A percentile compares a stretch with the other conserved stretches of the same genome.
These are phyloP conservation scores for Naganishia sp. DNA, from an alignment of 1,284 basidiomycete genomes.

Conservation along the genomic window DNA sequence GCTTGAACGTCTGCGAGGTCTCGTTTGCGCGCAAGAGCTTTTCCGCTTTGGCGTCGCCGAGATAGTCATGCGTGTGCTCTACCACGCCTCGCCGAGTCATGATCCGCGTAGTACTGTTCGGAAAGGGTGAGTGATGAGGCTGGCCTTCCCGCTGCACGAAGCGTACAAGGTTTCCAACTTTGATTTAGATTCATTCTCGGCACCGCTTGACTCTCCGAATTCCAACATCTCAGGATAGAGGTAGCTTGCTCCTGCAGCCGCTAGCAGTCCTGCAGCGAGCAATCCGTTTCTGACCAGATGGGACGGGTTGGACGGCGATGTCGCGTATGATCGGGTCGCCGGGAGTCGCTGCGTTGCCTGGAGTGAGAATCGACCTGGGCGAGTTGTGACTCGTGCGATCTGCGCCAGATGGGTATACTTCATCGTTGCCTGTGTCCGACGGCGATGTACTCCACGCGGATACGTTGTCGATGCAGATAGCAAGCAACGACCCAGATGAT, in stretches of 20 bases:
- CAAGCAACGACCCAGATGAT: not conserved
- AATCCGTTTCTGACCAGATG: constrained; percentile 29
- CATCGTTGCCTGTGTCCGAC: not conserved
- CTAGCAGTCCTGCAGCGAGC: constrained; percentile 25
- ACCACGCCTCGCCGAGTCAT: constrained; percentile 30
- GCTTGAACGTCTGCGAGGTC: constrained; percentile 20
- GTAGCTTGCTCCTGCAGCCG: constrained; percentile 30
- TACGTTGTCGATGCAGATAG: no score
- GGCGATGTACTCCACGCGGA: no score
- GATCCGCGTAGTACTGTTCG: constrained; percentile 28
- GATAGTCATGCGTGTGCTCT: constrained; percentile 29
- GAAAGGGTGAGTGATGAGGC: not conserved
- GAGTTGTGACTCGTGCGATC: constrained; percentile 3
- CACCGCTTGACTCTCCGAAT: not conserved
- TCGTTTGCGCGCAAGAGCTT: constrained; percentile 21
- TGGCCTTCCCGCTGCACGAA: not conserved
- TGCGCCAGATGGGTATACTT: constrained; percentile 13
- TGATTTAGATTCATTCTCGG: constrained; percentile 3
- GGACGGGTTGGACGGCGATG: not conserved
- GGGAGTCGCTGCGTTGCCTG: not conserved
- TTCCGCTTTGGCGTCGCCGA: constrained; percentile 5
- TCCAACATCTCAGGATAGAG: constrained; percentile 30
- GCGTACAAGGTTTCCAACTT: constrained; percentile 28
- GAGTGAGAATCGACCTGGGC: constrained; percentile 1
- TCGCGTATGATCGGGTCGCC: constrained; percentile 19